These are phyloP conservation scores for Colletotrichum sp. DNA, from an alignment of 2,329 filamentous ascomycete genomes.

Conservation along the genomic window DNA sequence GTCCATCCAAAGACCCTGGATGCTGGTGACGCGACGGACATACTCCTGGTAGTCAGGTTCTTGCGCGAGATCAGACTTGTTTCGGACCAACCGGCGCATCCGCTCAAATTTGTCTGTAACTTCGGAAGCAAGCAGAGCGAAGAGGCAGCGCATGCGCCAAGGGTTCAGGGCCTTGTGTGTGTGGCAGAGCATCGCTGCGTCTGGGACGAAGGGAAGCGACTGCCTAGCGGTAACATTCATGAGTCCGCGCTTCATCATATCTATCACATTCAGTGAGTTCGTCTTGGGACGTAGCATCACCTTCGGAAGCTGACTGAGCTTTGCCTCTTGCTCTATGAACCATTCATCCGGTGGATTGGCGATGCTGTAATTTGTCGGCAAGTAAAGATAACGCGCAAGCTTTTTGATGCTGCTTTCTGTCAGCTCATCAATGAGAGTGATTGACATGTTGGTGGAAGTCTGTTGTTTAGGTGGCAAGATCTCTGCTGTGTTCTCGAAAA, in stretches of 20 bases:
- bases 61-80: not conserved
- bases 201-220: slow-evolving; percentile 26
- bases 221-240: slow-evolving; percentile 33
- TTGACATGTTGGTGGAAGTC: not conserved
- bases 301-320: slow-evolving; percentile 25
- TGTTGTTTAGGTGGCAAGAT: not conserved
- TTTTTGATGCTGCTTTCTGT: slow-evolving; percentile 28
- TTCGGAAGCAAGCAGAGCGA: slow-evolving; percentile 46
- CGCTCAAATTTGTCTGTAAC: slow-evolving; percentile 35
- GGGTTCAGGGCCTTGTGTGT: slow-evolving; percentile 46
- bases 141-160: slow-evolving; percentile 47
- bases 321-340: slow-evolving; percentile 37
- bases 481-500: not conserved
- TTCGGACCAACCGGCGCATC: slow-evolving; percentile 28
- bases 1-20: slow-evolving; percentile 44
- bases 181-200: slow-evolving; percentile 42
- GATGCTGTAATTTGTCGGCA: slow-evolving; percentile 34
- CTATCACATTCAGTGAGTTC: slow-evolving; percentile 26
- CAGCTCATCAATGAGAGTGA: slow-evolving; percentile 22
- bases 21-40: slow-evolving; percentile 33
- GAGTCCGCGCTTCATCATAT: slow-evolving; percentile 34
- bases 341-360: slow-evolving; percentile 37
- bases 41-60: slow-evolving; percentile 20
- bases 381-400: slow-evolving; percentile 41
- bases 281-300: slow-evolving; percentile 29